phyloP scores from a whole-genome alignment of 2,329 filamentous ascomycete genomes.

The Sarocladium brachiariae region DNA sequence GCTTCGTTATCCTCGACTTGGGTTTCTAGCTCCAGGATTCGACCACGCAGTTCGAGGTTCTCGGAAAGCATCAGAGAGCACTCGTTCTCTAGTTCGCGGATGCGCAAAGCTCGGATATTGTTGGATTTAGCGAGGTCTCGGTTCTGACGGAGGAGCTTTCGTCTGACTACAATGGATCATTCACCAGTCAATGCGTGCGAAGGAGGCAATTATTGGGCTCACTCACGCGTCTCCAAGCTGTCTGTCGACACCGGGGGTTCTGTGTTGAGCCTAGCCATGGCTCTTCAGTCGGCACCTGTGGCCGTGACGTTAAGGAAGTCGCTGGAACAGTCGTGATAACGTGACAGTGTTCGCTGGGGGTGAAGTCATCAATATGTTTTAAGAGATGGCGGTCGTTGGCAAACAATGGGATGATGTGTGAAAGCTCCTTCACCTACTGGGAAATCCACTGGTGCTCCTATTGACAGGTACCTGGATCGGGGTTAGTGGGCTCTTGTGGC shows the following conservation, averaged over 20 bases:
- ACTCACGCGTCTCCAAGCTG: slow-evolving; percentile 64
- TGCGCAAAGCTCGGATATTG: slow-evolving; percentile 68
- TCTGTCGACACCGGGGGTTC: slow-evolving; percentile 59
- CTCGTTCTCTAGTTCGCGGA: slow-evolving; percentile 70
- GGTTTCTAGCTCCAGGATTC: slow-evolving; percentile 62
- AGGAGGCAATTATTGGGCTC: slow-evolving; percentile 15
- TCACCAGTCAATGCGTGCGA: background rate
- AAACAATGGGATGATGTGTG: too few relatives aligned
- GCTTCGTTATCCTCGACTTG: slow-evolving; percentile 56
- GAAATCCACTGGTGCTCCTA: slow-evolving; percentile 1
- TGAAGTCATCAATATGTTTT: too few relatives aligned
- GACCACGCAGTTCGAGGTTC: slow-evolving; percentile 65
- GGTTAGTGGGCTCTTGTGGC: background rate
- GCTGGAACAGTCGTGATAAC: background rate
- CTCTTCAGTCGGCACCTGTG: slow-evolving; percentile 24
- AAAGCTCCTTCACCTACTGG: too few relatives aligned
- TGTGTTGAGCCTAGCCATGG: slow-evolving; percentile 79
- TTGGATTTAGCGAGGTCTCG: slow-evolving; percentile 76
- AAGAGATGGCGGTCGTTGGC: background rate
- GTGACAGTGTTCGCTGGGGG: background rate
- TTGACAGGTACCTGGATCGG: background rate
- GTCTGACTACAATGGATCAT: slow-evolving; percentile 52
- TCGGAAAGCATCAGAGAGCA: slow-evolving; percentile 69
- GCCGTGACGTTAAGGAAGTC: slow-evolving; percentile 10
- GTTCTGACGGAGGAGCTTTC: slow-evolving; percentile 76